These are phyloP conservation scores for Chlorophyllum brunneum DNA, from an alignment of 768 basidiomycete species.

Conservation along the genomic window DNA sequence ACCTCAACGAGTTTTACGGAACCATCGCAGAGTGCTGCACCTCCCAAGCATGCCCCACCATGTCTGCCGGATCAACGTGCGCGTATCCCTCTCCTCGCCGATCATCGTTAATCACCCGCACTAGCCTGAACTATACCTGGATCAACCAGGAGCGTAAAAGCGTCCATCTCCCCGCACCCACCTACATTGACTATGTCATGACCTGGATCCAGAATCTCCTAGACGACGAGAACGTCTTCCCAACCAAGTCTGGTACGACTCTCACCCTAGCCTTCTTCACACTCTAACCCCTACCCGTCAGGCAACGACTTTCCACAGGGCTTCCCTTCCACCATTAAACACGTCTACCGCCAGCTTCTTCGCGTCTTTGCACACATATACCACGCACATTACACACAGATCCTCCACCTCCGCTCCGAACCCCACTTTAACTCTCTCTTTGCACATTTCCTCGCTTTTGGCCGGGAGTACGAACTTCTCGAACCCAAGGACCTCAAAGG, in stretches of 20 bases:
- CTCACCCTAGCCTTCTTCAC: neutral
- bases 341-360: slow-evolving; percentile 94
- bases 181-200: slow-evolving; percentile 98
- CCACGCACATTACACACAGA: slow-evolving; percentile 88
- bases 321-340: slow-evolving; percentile 90
- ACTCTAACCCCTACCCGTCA: slow-evolving; percentile 23
- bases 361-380: slow-evolving; percentile 98
- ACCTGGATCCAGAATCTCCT: slow-evolving; percentile 93
- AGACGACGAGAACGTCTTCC: slow-evolving; percentile 93
- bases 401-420: slow-evolving; percentile 92
- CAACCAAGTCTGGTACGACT: slow-evolving; percentile 87
- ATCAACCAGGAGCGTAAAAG: slow-evolving; percentile 88
- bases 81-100: slow-evolving; percentile 21
- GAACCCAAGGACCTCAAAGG: slow-evolving; percentile 90
- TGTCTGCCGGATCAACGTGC: slow-evolving; percentile 89
- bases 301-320: slow-evolving; percentile 86
- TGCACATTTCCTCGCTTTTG: slow-evolving; percentile 96
- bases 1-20: slow-evolving; percentile 96
- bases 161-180: slow-evolving; percentile 85
- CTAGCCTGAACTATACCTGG: slow-evolving; percentile 91
- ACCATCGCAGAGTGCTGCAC: slow-evolving; percentile 94
- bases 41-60: slow-evolving; percentile 80
- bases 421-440: slow-evolving; percentile 97
- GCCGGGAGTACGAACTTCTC: slow-evolving; percentile 89
- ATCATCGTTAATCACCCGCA: neutral